A percentile compares a stretch with the other conserved stretches of the same genome.
phyloP scores from a whole-genome alignment of 371 early-diverging fungal species.

The Mortierella sp. region DNA sequence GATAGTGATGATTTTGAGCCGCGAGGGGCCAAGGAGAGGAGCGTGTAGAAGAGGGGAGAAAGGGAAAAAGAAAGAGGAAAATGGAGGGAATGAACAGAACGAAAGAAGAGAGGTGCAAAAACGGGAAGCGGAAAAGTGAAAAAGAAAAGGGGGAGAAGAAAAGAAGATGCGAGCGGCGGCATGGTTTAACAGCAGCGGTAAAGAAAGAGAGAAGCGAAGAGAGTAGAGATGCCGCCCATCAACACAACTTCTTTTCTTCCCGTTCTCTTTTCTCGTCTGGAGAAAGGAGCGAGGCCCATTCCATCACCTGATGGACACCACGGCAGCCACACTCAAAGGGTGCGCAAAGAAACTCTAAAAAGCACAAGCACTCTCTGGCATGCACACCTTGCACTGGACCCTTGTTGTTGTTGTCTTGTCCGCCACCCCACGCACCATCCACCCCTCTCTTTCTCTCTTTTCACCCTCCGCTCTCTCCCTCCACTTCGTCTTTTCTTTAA shows the following conservation, averaged over 20 bases:
- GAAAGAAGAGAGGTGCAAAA: background rate
- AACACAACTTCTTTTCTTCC: background rate
- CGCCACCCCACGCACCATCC: background rate
- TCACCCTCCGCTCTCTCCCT: background rate
- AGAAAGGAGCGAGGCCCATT: background rate
- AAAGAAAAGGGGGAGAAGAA: background rate
- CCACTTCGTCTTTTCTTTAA: background rate
- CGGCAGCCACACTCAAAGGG: background rate
- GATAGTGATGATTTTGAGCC: background rate
- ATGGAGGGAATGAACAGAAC: background rate
- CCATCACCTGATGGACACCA: slow-evolving; percentile 12
- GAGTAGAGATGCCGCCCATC: too few species aligned
- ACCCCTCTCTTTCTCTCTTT: background rate
- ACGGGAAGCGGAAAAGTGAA: slow-evolving; percentile 1
- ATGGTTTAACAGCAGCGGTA: background rate
- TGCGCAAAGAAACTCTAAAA: background rate
- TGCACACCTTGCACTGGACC: background rate
- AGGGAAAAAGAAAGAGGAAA: background rate
- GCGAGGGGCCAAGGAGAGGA: background rate
- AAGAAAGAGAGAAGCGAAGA: background rate
- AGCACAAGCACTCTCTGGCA: background rate
- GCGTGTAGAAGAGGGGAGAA: background rate
- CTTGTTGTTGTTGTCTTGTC: background rate
- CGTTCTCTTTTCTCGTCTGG: background rate
- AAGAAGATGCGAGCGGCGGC: background rate